Percentiles rank a stretch among this genome's conserved stretches.
These are phyloP conservation scores for Candida dajiaensis DNA, from an alignment of 805 yeast species.

Conservation along the genomic window DNA sequence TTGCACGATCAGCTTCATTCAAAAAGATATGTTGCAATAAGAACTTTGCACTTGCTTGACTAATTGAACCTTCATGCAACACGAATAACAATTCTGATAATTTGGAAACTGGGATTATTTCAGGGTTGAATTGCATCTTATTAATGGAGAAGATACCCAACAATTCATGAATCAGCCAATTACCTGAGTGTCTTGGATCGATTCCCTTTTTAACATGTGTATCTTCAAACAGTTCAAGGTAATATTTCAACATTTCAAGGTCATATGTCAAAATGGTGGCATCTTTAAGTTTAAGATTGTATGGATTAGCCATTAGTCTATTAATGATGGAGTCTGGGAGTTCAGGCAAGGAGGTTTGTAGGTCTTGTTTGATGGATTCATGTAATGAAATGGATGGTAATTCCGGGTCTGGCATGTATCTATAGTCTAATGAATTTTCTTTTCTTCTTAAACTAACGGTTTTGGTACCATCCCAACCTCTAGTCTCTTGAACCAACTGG, in stretches of 20 bases:
- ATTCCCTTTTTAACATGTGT: slow-evolving; percentile 21
- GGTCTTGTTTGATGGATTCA: slow-evolving; percentile 33
- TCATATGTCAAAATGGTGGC: slow-evolving; percentile 62
- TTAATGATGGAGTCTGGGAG: slow-evolving; percentile 57
- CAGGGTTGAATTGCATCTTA: slow-evolving; percentile 28
- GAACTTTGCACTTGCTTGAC: slow-evolving; percentile 62
- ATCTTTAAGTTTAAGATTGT: slow-evolving; percentile 58
- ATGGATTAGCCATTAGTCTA: slow-evolving; percentile 42
- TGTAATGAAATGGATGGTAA: slow-evolving; percentile 53
- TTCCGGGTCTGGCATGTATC: slow-evolving; percentile 95
- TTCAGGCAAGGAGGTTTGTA: slow-evolving; percentile 41
- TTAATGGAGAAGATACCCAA: slow-evolving; percentile 62
- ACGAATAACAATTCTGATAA: slow-evolving; percentile 50
- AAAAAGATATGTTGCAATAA: slow-evolving; percentile 57
- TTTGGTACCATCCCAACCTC: slow-evolving; percentile 83
- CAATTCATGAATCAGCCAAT: slow-evolving; percentile 81
- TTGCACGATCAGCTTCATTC: slow-evolving; percentile 33
- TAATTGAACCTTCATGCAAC: slow-evolving; percentile 42
- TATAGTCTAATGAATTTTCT: slow-evolving; percentile 78
- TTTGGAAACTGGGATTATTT: slow-evolving; percentile 32
- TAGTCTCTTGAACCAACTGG: slow-evolving; percentile 51
- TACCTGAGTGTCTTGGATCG: slow-evolving; percentile 42
- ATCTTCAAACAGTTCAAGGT: slow-evolving; percentile 33
- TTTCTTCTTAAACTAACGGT: slow-evolving; percentile 70
- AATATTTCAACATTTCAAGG: slow-evolving; percentile 47